Base-by-base conservation (phyloP, 2,329 filamentous ascomycete species). In the Cladobotryum mycophilum region DNA sequence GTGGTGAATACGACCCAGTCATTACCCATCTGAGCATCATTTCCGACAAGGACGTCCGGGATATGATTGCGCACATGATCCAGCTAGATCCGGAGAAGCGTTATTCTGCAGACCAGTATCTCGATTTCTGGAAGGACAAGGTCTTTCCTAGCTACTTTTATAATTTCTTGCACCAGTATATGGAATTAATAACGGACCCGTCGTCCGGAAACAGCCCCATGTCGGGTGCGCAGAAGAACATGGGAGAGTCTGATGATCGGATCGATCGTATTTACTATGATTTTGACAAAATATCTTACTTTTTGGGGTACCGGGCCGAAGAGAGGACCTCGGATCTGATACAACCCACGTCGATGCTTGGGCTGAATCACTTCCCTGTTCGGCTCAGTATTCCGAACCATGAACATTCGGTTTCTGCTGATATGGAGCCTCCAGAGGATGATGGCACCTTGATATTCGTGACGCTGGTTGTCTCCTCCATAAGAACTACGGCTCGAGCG, bases 61-160 rank as follows among this genome's bases (percentile, higher is more conserved):
- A 95, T 45, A 83, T 99, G 76, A 87, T 99, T 56, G 79, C 85
- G 17, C 91, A 95, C 67, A 99, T 99, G 93, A 95, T 99, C 55
- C 88, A 95, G 64, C 75, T 96, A 7, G 88, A 97, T 58, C 92
- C 95, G 0, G 86, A 95, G 67, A 89, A 89, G 59, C 82, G 93
- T 58, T 95, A 95, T 66, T 90, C 89, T 15, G 92, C 93, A 2
- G 90, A 96, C 52, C 89, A 97, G 62, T 97, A 96, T 58, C 75
- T 99, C 9, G 86, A 90, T 18, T 92, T 96, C 61, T 97, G 89
- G 83, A 88, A 89, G 61, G 82, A 81, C 43, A 96, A 92, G 64
- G 89, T 92, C 3, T 99, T 99, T 56, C 95, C 93, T 0, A 82
- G 88, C 52, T 99, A 99, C 69, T 99, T 99, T 62, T 97, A 96